Evolutionary conservation across 2,329 filamentous ascomycete genomes (phyloP).

Genomic region (Dothideomycetes sp.): DNA sequence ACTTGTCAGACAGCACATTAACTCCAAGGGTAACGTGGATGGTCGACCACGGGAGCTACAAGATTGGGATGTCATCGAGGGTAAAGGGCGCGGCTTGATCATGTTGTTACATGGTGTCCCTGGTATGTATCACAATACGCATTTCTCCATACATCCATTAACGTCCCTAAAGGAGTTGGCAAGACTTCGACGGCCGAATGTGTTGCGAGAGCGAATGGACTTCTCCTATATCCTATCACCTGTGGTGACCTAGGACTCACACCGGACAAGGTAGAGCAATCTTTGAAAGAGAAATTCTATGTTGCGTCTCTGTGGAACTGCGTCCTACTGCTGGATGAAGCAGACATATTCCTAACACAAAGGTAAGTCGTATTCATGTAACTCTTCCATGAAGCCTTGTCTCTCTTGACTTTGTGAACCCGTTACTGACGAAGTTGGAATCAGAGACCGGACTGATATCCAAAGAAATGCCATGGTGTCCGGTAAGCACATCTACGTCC

Average conservation of each 20-base stretch:
- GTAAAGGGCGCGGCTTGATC: slow-evolving; percentile 31
- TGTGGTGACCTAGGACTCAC: slow-evolving; percentile 7
- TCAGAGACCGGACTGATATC: slow-evolving; percentile 9
- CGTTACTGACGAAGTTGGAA: no score
- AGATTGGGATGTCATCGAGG: slow-evolving; percentile 26
- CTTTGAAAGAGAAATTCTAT: background rate
- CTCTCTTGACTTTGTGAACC: no score
- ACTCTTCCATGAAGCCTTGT: no score
- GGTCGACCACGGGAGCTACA: no score
- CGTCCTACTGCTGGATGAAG: slow-evolving; percentile 32
- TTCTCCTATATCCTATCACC: slow-evolving; percentile 7
- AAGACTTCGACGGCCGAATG: slow-evolving; percentile 29
- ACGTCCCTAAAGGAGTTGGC: no score
- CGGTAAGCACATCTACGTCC: no score
- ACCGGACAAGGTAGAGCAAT: background rate
- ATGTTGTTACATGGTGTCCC: slow-evolving; percentile 29
- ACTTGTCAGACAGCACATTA: slow-evolving; percentile 24
- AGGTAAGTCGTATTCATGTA: background rate
- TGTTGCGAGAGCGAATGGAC: slow-evolving; percentile 12
- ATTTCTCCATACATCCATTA: no score
- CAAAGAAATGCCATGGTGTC: slow-evolving; percentile 20
- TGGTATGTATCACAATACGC: no score
- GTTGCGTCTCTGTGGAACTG: slow-evolving; percentile 18
- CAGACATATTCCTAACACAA: slow-evolving; percentile 29
- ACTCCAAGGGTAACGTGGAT: slow-evolving; percentile 21